These are phyloP conservation scores for Plasmodium reichenowi DNA, from an alignment of 169 alveolate genomes.

Conservation along the genomic window DNA sequence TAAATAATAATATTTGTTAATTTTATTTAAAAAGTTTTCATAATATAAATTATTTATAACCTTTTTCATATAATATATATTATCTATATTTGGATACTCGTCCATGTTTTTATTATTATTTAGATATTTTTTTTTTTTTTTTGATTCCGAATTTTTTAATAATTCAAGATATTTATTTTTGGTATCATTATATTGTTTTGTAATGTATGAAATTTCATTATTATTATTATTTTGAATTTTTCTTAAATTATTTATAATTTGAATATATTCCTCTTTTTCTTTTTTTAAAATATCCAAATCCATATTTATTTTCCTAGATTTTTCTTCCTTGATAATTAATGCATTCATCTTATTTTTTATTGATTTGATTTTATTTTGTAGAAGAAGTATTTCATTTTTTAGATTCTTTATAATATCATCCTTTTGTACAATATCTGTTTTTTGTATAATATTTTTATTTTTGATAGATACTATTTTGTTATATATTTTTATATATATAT, in stretches of 20 bases:
- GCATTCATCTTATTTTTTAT: slow-evolving; percentile 23
- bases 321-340: slow-evolving; percentile 55
- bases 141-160: slow-evolving; percentile 35
- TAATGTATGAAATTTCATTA: slow-evolving; percentile 41
- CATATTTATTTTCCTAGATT: slow-evolving; percentile 37
- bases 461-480: slow-evolving; percentile 2
- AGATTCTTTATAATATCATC: slow-evolving; percentile 28
- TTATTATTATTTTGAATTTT: slow-evolving; percentile 32
- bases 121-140: slow-evolving; percentile 22
- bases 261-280: slow-evolving; percentile 53
- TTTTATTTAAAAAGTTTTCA: slow-evolving; percentile 39
- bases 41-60: slow-evolving; percentile 52
- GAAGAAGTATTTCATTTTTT: background rate
- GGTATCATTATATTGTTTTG: slow-evolving; percentile 40
- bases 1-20: slow-evolving; percentile 26
- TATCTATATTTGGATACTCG: slow-evolving; percentile 39
- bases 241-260: slow-evolving; percentile 27
- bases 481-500: slow-evolving; percentile 20
- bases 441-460: background rate
- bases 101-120: background rate
- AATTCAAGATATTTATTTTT: slow-evolving; percentile 49
- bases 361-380: background rate
- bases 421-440: slow-evolving; percentile 2
- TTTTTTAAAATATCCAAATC: slow-evolving; percentile 36
- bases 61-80: slow-evolving; percentile 47